Evolutionary conservation across 257 asterid species (phyloP).

Genomic region (Nicotiana undulata): DNA sequence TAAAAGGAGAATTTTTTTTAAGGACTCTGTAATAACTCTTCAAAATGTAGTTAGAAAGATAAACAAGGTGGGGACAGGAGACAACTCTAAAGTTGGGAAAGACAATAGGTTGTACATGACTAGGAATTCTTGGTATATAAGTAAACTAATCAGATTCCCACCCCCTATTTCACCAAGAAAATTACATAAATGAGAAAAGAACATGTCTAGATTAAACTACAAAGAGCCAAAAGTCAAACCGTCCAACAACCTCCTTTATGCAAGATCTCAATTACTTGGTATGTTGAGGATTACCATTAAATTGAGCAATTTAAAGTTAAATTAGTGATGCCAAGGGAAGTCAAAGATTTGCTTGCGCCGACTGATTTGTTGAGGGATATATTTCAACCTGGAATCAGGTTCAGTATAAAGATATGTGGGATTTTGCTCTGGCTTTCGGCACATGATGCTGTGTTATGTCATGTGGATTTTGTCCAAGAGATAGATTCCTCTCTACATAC

Average conservation of each 20-base stretch:
- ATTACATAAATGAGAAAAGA: neutral
- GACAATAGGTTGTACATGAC: neutral
- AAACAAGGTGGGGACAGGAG: slow-evolving; percentile 2
- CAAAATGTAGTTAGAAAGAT: neutral
- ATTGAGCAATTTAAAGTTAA: neutral
- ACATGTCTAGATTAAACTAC: neutral
- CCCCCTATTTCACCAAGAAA: neutral
- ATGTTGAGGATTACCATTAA: neutral
- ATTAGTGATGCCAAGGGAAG: neutral
- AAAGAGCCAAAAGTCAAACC: neutral
- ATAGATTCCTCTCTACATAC: neutral
- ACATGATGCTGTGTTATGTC: neutral
- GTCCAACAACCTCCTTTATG: neutral
- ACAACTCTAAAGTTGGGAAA: slow-evolving; percentile 3
- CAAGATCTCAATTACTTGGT: neutral
- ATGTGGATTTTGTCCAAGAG: neutral
- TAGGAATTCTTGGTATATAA: neutral
- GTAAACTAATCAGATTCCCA: neutral
- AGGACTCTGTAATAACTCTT: neutral
- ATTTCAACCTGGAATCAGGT: slow-evolving; percentile 6
- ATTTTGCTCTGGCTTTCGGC: neutral
- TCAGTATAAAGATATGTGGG: neutral
- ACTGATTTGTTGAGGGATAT: neutral
- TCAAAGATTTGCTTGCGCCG: neutral
- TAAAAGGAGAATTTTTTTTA: neutral